A percentile compares a stretch with the other conserved stretches of the same genome.
phyloP scores from a whole-genome alignment of 1,284 basidiomycete species.

The Leccinum pseudoinsigne region DNA sequence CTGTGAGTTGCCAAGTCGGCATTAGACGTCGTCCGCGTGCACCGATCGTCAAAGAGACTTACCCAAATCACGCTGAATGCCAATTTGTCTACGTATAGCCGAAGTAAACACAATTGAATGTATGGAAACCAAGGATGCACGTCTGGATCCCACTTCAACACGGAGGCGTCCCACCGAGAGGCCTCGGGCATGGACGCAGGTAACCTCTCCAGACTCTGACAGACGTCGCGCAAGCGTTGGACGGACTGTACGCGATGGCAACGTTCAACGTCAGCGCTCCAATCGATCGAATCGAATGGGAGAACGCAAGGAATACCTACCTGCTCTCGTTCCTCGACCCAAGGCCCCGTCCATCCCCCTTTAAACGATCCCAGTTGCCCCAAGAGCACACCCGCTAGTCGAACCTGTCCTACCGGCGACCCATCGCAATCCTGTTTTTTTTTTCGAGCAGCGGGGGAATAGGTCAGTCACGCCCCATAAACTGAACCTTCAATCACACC shows the following conservation, averaged over 20 bases:
- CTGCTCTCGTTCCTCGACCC: conserved; percentile 37
- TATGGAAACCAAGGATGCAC: conserved; percentile 47
- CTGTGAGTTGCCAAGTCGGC: no score
- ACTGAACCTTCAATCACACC: conserved; percentile 23
- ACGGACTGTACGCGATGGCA: conserved; percentile 28
- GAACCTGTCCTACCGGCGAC: conserved; percentile 37
- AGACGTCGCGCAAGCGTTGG: conserved; percentile 27
- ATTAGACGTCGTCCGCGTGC: no score
- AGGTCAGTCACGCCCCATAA: background rate
- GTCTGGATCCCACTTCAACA: conserved; percentile 42
- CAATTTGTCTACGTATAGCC: no score
- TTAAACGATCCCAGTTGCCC: conserved; percentile 29
- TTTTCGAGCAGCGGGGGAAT: background rate
- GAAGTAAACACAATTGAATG: background rate
- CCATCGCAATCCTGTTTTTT: background rate
- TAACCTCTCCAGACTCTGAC: conserved; percentile 34
- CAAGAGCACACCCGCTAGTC: conserved; percentile 43
- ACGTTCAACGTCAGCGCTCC: background rate
- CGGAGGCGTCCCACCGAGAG: conserved; percentile 30
- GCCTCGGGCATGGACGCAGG: conserved; percentile 27
- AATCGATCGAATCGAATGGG: background rate
- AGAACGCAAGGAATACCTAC: conserved; percentile 13
- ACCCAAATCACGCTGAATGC: no score
- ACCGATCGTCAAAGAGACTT: no score
- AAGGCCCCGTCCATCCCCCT: conserved; percentile 38